Base-by-base conservation (phyloP, 108 stramenopile species). In the Nannochloropsis gaditana region DNA sequence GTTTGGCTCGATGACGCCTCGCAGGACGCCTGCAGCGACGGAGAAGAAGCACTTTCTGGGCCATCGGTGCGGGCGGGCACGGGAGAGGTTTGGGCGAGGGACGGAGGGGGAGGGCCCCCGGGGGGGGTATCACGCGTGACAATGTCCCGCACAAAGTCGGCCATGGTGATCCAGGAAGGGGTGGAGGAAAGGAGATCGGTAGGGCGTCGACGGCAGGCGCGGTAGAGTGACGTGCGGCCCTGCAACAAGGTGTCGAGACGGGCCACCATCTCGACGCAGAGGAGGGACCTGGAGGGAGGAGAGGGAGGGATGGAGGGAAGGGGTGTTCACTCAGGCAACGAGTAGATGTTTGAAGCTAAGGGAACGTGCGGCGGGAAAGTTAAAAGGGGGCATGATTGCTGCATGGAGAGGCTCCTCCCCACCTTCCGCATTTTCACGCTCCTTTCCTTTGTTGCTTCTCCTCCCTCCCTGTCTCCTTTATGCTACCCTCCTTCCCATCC, bases 151-250 rank as follows among this genome's bases (percentile, higher is more conserved):
- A 73, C 59, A 73, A 73, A 73, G 15, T 73, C 59, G n/a, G 59
- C 59, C 59, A 73, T 73, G 59, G 19, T 73, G 59, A 73, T 73
- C 59, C 59, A 73, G 59, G 59, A n/a, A 73, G 59, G n/a, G 19
- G n/a, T n/a, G 59, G 3, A 73, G 59, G 3, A 73, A 73, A n/a
- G n/a, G 59, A 8, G 4, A 6, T 15, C 15, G 59, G 4, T 15
- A n/a, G 3, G 15, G 59, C 19, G 6, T 73, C 59, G 15, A 73
- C 59, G 59, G 2, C 59, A 73, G 19, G 59, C 2, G 15, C n/a
- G 59, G 59, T n/a, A 73, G 4, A 73, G 59, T n/a, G 59, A 73
- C n/a, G 15, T n/a, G 59, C 59, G 59, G 59, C 19, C 59, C 2
- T n/a, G 19, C 59, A 73, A n/a, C 19, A 73, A n/a, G 3, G 3